phyloP scores from a whole-genome alignment of 495 filamentous ascomycete species.

The Aspergillus baeticus region DNA sequence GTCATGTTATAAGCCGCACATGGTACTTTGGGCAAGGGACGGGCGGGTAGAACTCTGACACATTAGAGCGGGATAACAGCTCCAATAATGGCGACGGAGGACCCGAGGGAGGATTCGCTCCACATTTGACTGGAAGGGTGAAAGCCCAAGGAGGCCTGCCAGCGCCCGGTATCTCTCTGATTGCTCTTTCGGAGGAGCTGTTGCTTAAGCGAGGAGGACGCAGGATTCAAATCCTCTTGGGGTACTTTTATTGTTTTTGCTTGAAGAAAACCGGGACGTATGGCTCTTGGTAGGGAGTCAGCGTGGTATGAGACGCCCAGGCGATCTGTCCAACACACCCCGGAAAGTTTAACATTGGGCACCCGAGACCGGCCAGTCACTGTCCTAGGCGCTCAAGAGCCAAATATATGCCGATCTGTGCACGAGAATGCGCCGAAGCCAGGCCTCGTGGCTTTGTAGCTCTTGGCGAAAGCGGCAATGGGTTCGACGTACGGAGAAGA shows the following conservation, averaged over 20 bases:
- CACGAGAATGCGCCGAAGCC: constrained; percentile 13
- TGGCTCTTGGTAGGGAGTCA: neutral
- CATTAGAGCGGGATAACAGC: neutral
- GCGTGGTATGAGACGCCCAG: neutral
- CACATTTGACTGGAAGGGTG: neutral
- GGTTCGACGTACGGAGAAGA: too few relatives aligned
- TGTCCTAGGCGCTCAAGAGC: too few relatives aligned
- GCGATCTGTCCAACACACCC: neutral
- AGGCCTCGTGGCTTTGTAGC: constrained; percentile 21
- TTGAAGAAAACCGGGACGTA: neutral
- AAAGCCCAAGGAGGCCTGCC: too few relatives aligned
- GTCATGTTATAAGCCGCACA: neutral
- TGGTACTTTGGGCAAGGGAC: neutral
- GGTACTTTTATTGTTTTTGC: neutral
- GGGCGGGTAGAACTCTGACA: neutral
- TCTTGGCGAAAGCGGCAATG: constrained; percentile 5
- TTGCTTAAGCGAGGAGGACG: too few relatives aligned
- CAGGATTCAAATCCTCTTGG: neutral
- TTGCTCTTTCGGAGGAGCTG: too few relatives aligned
- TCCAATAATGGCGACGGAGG: constrained; percentile 1
- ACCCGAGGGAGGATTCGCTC: neutral
- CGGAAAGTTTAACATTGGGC: neutral
- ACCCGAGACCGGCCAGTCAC: neutral
- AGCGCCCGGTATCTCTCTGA: too few relatives aligned
- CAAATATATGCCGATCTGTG: constrained; percentile 20